Base-by-base conservation (phyloP, 1,284 basidiomycete species). In the Fistulina hepatica region DNA sequence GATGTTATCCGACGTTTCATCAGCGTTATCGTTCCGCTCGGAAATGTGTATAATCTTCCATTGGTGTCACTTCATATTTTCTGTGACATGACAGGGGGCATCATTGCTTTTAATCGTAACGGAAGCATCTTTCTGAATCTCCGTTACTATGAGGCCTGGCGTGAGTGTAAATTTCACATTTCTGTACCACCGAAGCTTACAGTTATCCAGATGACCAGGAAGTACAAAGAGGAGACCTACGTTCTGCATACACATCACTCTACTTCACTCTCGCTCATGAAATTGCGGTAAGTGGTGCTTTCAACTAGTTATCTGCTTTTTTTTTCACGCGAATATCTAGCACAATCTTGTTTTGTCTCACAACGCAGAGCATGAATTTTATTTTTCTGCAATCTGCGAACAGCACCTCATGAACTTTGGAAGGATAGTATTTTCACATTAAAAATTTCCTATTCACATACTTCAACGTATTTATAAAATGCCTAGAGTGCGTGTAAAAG, bases 211-310 rank as follows among this genome's bases (percentile, higher is more conserved):
- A 93, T 52, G 82, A 91, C 44, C 59, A 57, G 0, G 71, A 82
- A 36, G 82, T 90, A 16, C 55, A 58, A 36, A 54, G 55, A 5
- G 82, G 81, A 2, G 59, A 71, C 6, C 53, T 70, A 33, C 63
- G 64, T n/a, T 69, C 79, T 28, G 86, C 93, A 2, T 76, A 80
- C 41, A 81, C 88, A 32, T 91, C 86, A 13, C 81, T 86, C 78
- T 97, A 84, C 55, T 90, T 93, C 51, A 82, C 84, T 2, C 67
- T 97, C 7, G 92, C 92, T 0, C 94, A 97, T 56, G 93, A 94
- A 56, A 82, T 85, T 46, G 81, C 83, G 2, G 28, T 31, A 16
- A 13, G 28, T 31, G 15, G 15, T 13, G 4, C 19, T 13, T 8
- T 31, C 10, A 4, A 3, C 19, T 11, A 13, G 15, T 27, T 15